phyloP scores from a whole-genome alignment of 805 yeast genomes.

The Ogataea henricii region DNA sequence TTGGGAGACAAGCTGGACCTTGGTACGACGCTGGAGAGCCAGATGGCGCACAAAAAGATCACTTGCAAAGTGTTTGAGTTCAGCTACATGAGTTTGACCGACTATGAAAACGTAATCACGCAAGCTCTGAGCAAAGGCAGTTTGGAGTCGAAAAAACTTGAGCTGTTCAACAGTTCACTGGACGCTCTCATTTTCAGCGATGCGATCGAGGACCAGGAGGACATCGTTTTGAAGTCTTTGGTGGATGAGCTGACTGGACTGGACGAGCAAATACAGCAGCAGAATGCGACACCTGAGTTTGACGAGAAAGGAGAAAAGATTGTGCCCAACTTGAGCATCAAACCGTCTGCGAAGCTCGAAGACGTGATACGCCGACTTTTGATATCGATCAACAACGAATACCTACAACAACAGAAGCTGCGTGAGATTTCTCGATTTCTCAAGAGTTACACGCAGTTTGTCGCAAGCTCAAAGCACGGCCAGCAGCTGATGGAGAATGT shows the following conservation, averaged over 20 bases:
- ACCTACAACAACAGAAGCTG: conserved; percentile 58
- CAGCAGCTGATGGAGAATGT: conserved; percentile 4
- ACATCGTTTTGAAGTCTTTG: conserved; percentile 29
- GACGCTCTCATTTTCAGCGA: conserved; percentile 42
- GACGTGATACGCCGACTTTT: conserved; percentile 56
- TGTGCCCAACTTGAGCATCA: conserved; percentile 59
- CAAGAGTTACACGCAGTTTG: conserved; percentile 43
- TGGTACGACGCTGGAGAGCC: conserved; percentile 83
- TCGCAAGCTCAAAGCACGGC: conserved; percentile 7
- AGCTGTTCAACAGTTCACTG: conserved; percentile 36
- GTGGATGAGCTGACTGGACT: conserved; percentile 31
- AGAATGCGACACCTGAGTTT: conserved; percentile 6
- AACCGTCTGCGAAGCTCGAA: conserved; percentile 56
- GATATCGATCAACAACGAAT: conserved; percentile 56
- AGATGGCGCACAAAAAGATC: conserved; percentile 78
- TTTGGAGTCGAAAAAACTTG: conserved; percentile 29
- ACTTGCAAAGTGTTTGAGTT: conserved; percentile 80
- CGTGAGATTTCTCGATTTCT: conserved; percentile 57
- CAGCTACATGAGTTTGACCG: conserved; percentile 50
- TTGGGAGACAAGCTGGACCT: conserved; percentile 88
- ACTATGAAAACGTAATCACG: conserved; percentile 28
- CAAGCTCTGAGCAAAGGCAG: conserved; percentile 30
- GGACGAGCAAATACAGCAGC: conserved; percentile 10
- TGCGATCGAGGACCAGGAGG: conserved; percentile 36
- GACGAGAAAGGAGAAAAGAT: conserved; percentile 50